Base-by-base conservation (phyloP, 1,284 basidiomycete species). In the Exobasidium rhododendri region DNA sequence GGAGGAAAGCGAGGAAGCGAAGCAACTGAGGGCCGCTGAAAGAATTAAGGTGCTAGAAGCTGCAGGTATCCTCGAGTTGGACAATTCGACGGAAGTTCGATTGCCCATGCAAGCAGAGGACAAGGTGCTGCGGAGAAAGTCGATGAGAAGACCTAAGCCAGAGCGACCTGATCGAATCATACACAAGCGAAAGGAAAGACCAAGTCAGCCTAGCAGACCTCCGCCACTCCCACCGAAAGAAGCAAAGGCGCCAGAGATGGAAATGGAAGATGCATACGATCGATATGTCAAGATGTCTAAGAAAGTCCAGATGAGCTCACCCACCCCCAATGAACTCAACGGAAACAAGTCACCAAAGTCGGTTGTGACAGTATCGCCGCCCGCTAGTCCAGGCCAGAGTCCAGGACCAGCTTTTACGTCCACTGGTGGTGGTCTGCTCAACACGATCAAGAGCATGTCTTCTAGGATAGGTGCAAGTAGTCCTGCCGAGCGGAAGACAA, bases 231-330 rank as follows among this genome's bases (percentile, higher is more conserved):
- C 61, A 24, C 56, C 47, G 26, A 45, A 46, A 13, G 44, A 51
- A 6, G 47, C 32, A 49, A 56, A 29, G 31, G 63, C 50, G 47
- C 70, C 83, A 82, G 32, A 75, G 32, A 66, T 69, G 20, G 58
- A 65, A 29, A 82, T 90, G 58, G 88, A 93, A 71, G 93, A 97
- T 80, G 93, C 93, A 0, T 97, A 89, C 78, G 91, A 92, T 63
- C 85, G 91, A 20, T 96, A 81, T 83, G 86, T 49, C 91, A 88
- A 77, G 66, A 80, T 79, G 29, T 66, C 66, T 29, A 67, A 68
- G 24, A 68, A 69, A 52, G 70, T 71, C 1, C 65, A 50, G 28
- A 50, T 24, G 14, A 50, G 13, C 28, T 6, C 4, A 5, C 14
- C 47, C 28, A 2, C 24, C 14, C 13, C 5, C 14, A 3, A 3